These are phyloP conservation scores for Jaltomata sinuosa DNA, from an alignment of 257 asterid genomes.

Conservation along the genomic window DNA sequence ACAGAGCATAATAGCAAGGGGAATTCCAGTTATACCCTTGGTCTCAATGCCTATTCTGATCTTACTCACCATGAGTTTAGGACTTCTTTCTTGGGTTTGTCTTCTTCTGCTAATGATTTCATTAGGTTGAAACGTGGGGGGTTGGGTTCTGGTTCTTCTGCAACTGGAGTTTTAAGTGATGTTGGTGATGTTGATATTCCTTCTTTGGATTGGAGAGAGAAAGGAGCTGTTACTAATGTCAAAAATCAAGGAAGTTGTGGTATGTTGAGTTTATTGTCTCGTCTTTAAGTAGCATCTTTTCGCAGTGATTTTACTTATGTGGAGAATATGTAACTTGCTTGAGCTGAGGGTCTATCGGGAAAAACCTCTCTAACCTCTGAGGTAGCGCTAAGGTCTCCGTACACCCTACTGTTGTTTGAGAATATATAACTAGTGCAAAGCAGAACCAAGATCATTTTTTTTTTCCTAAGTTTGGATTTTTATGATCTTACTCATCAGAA, in stretches of 20 bases:
- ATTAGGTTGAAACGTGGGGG: constrained; percentile 53
- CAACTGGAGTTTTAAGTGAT: constrained; percentile 12
- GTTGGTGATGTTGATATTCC: constrained; percentile 40
- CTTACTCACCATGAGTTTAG: constrained; percentile 76
- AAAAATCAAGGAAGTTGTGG: constrained; percentile 95
- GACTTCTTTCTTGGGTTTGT: constrained; percentile 64
- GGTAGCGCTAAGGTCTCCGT: too few species aligned
- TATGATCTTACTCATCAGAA: neutral
- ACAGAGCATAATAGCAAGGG: constrained; percentile 34
- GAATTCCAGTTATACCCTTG: constrained; percentile 53
- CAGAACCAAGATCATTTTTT: neutral
- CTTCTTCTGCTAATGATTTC: constrained; percentile 30
- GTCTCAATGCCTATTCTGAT: constrained; percentile 84
- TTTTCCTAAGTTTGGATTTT: neutral
- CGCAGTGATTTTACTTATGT: neutral
- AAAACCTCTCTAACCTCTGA: too few species aligned
- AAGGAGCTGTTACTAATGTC: constrained; percentile 82
- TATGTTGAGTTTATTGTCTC: constrained; percentile 13
- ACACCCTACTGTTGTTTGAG: too few species aligned
- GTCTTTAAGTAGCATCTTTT: neutral
- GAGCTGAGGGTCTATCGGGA: too few species aligned
- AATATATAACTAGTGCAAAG: neutral
- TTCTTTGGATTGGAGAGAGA: constrained; percentile 69
- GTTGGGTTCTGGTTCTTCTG: neutral
- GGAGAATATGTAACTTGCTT: neutral